Base-by-base conservation (phyloP, 192 early-diverging fungal species). In the Gryganskiella cystojenkinii region DNA sequence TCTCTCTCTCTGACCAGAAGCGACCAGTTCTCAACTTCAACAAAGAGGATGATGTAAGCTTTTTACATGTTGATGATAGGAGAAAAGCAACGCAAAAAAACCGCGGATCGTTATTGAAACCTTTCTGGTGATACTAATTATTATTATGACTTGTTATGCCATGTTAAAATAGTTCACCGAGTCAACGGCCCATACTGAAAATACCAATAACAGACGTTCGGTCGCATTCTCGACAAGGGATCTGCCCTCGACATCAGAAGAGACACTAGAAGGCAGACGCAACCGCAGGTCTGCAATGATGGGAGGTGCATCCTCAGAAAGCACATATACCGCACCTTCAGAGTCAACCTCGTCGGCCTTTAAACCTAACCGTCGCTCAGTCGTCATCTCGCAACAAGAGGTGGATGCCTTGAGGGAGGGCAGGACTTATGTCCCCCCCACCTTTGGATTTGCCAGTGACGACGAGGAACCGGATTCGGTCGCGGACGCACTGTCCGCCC, bases 21-120 rank as follows among this genome's bases (percentile, higher is more conserved):
- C 49, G 64, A 20, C 73, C 73, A 1, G 35, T 63, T 50, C 43
- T 68, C 28, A 58, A 62, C 2, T 52, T 71, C 45, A 79, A 71
- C 34, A 70, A 82, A n/a, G n/a, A n/a, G n/a, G 68, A 80, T 19
- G 71, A 82, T 49, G 68, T 62, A 62, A 64, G 61, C 58, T 24
- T 50, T 20, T 13, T 50, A 4, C 8, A 17, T 50, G 8, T 17
- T n/a, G 19, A 50, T n/a, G 4, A 50, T n/a, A n/a, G n/a, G n/a
- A n/a, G n/a, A n/a, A n/a, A n/a, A n/a, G n/a, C n/a, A n/a, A n/a
- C n/a, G n/a, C n/a, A n/a, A n/a, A n/a, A n/a, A n/a, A n/a, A n/a
- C n/a, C n/a, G n/a, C n/a, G n/a, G n/a, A n/a, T n/a, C n/a, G n/a
- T n/a, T n/a, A n/a, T n/a, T n/a, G n/a, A n/a, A n/a, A n/a, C n/a